phyloP scores from a whole-genome alignment of 2,329 filamentous ascomycete genomes.

The Aureobasidium namibiae region DNA sequence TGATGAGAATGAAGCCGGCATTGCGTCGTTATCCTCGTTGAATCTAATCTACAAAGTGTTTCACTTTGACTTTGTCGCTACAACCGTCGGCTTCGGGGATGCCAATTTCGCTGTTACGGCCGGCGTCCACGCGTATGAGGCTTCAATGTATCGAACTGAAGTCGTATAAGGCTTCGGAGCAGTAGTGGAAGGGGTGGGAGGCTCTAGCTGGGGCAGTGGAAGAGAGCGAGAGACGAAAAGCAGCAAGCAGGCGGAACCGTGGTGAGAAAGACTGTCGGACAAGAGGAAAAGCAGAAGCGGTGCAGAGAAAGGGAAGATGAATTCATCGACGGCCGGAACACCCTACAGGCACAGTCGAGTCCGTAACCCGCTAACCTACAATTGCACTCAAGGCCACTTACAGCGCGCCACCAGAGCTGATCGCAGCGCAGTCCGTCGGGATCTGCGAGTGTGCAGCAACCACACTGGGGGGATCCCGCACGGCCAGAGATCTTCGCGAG shows the following conservation, averaged over 20 bases:
- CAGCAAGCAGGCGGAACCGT: background rate
- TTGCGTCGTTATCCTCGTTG: constrained; percentile 1
- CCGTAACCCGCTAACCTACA: background rate
- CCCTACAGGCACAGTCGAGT: background rate
- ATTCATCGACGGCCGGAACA: background rate
- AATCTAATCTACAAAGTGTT: background rate
- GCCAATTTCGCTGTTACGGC: background rate
- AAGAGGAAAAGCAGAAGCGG: background rate
- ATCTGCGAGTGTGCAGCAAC: constrained; percentile 4
- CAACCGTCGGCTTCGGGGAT: background rate
- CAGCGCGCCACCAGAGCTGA: background rate
- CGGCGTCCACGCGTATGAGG: background rate
- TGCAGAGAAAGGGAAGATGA: background rate
- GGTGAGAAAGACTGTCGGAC: background rate
- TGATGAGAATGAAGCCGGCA: constrained; percentile 29
- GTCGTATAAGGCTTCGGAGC: too few relatives aligned
- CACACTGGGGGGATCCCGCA: background rate
- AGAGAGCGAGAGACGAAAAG: background rate
- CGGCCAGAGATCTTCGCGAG: too few relatives aligned
- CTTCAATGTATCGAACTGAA: too few relatives aligned
- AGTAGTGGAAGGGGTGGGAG: too few relatives aligned
- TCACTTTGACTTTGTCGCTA: background rate
- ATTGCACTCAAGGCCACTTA: background rate
- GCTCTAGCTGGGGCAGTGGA: background rate
- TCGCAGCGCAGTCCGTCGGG: constrained; percentile 6